phyloP scores from a whole-genome alignment of 1,139 yeast species.

The Spathaspora jeffriesii region DNA sequence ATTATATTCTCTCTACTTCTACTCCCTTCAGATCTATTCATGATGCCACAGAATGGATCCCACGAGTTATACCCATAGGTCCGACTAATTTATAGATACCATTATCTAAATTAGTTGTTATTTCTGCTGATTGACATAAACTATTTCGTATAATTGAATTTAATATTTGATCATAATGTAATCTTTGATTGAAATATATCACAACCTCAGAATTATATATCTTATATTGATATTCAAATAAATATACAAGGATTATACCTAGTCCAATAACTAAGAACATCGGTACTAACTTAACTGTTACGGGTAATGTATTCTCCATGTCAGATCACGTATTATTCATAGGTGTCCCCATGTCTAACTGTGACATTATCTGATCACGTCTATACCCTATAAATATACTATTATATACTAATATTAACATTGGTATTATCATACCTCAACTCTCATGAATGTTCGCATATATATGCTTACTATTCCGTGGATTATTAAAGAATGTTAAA shows the following conservation, averaged over 20 bases:
- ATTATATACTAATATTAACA: constrained; percentile 17
- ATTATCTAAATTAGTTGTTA: constrained; percentile 18
- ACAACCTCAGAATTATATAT: constrained; percentile 14
- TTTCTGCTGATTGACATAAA: constrained; percentile 16
- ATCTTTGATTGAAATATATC: constrained; percentile 17
- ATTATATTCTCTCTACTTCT: too few relatives aligned
- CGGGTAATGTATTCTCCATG: constrained; percentile 19
- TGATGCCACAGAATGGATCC: neutral
- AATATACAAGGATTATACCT: constrained; percentile 13
- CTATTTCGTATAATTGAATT: constrained; percentile 18
- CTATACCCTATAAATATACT: constrained; percentile 17
- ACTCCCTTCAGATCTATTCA: neutral
- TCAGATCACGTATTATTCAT: constrained; percentile 18
- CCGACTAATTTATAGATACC: constrained; percentile 19
- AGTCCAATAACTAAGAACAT: constrained; percentile 13
- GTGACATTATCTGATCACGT: constrained; percentile 17
- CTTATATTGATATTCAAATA: constrained; percentile 19
- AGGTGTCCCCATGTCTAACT: constrained; percentile 18
- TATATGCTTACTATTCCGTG: constrained; percentile 14
- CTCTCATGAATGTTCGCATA: constrained; percentile 17
- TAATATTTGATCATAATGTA: constrained; percentile 19
- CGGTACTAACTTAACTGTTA: constrained; percentile 18
- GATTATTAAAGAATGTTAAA: constrained; percentile 16
- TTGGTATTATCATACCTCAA: constrained; percentile 16
- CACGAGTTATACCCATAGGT: constrained; percentile 14